Evolutionary conservation across 208 protist genomes (phyloP).

Genomic region (Acanthamoeba pearcei): DNA sequence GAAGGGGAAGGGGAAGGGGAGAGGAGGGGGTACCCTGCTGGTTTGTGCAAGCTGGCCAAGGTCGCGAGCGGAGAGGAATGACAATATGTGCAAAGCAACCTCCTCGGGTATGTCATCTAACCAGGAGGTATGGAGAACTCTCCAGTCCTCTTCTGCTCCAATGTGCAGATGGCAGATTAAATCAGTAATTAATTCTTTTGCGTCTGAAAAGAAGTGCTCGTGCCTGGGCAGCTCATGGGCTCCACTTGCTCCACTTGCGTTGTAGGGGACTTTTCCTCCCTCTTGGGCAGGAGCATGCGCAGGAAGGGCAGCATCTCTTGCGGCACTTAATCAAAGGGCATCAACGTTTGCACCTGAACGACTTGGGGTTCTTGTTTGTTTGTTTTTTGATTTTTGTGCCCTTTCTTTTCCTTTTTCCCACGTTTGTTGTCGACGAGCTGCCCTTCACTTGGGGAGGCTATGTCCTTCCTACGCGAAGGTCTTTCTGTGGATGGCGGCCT

Average conservation of each 20-base stretch:
- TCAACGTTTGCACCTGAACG: no score
- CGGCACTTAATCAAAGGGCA: no score
- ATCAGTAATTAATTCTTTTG: background rate
- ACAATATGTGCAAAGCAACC: constrained; percentile 7
- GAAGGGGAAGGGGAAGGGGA: background rate
- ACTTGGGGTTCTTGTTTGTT: no score
- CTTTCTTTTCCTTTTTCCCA: background rate
- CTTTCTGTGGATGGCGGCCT: constrained; percentile 73
- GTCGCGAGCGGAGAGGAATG: constrained; percentile 34
- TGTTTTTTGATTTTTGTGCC: no score
- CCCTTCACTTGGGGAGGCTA: background rate
- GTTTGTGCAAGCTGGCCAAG: constrained; percentile 8
- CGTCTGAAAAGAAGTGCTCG: no score
- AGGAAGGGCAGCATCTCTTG: background rate
- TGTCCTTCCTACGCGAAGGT: constrained; percentile 60
- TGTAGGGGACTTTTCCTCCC: background rate
- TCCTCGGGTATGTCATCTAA: constrained; percentile 3
- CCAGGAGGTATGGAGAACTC: background rate
- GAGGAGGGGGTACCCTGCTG: background rate
- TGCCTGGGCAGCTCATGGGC: no score
- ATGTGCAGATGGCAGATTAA: background rate
- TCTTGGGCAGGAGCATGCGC: background rate
- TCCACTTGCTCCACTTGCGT: background rate
- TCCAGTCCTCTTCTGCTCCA: background rate
- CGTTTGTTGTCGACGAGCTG: background rate